Percentiles rank a stretch among this genome's conserved stretches.
Conservation (phyloP, 176 grass and related monocot genomes). For the Zizania latifolia region DNA sequence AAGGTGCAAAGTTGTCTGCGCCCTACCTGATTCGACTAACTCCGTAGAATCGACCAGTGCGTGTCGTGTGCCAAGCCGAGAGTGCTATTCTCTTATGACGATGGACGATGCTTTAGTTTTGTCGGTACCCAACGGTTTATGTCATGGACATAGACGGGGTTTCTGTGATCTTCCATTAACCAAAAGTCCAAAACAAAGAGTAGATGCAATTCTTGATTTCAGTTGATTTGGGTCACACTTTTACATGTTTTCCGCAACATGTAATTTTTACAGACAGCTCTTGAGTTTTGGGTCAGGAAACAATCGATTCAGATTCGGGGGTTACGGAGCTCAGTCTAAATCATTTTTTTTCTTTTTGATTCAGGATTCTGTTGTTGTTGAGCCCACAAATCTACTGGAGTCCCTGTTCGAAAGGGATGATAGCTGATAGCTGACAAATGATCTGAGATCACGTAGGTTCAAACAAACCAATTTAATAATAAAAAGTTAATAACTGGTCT, state of each 20-base stretch:
- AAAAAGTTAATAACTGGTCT: too few species aligned
- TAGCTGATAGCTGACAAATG: too few species aligned
- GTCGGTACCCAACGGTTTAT: not conserved
- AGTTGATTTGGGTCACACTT: slow-evolving; percentile 1
- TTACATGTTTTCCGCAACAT: not conserved
- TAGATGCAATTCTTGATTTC: slow-evolving; percentile 22
- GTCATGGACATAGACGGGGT: slow-evolving; percentile 13
- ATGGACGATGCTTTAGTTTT: slow-evolving; percentile 19
- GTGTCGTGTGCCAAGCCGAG: slow-evolving; percentile 2
- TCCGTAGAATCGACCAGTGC: not conserved
- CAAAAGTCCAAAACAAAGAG: slow-evolving; percentile 15
- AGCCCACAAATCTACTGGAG: too few species aligned
- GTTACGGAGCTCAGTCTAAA: not conserved
- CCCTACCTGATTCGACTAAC: slow-evolving; percentile 11
- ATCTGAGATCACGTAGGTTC: too few species aligned
- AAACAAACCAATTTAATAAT: too few species aligned
- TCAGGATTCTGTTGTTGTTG: not conserved
- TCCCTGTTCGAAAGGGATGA: too few species aligned
- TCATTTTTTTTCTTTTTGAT: not conserved
- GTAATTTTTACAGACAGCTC: slow-evolving; percentile 33
- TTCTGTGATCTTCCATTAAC: slow-evolving; percentile 25
- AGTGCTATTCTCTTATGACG: slow-evolving; percentile 20
- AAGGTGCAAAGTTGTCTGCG: not conserved
- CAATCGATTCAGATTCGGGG: not conserved
- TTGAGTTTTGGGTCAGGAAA: not conserved